phyloP scores from a whole-genome alignment of 305 asterid species.

The Fraxinus sp. region DNA sequence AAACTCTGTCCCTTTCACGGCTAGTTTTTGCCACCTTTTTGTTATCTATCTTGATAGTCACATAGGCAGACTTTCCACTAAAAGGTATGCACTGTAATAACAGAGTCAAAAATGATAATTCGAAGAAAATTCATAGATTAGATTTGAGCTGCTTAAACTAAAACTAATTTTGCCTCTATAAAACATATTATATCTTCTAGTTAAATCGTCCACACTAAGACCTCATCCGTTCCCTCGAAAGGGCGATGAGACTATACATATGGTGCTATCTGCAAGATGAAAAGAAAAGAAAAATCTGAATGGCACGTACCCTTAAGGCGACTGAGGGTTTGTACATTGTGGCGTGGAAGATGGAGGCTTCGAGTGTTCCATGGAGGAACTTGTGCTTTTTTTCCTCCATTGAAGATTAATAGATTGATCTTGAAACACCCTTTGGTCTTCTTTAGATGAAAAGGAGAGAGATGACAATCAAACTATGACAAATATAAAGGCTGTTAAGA shows the following conservation, averaged over 20 bases:
- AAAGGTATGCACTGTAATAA: conserved; percentile 56
- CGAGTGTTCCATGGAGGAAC: conserved; percentile 88
- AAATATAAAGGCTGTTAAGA: conserved; percentile 35
- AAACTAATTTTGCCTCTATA: not conserved
- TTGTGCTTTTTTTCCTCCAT: conserved; percentile 50
- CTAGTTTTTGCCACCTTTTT: conserved; percentile 66
- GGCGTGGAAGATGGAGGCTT: conserved; percentile 77
- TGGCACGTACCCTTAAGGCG: conserved; percentile 46
- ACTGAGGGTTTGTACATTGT: conserved; percentile 40
- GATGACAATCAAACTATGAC: not conserved
- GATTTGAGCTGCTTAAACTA: not conserved
- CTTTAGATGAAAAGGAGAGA: conserved; percentile 10
- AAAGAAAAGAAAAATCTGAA: not conserved
- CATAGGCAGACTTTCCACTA: conserved; percentile 55
- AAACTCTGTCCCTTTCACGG: conserved; percentile 47
- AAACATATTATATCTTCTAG: not conserved
- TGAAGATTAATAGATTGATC: conserved; percentile 6
- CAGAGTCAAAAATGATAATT: not conserved
- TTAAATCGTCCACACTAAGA: not conserved
- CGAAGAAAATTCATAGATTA: not conserved
- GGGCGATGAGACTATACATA: not conserved
- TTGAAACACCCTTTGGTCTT: not conserved
- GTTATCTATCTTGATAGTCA: conserved; percentile 63
- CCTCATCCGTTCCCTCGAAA: not conserved
- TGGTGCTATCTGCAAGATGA: not conserved